A percentile compares a stretch with the other conserved stretches of the same genome.
phyloP scores from a whole-genome alignment of 2,329 filamentous ascomycete genomes.

The Monosporascus ibericus region DNA sequence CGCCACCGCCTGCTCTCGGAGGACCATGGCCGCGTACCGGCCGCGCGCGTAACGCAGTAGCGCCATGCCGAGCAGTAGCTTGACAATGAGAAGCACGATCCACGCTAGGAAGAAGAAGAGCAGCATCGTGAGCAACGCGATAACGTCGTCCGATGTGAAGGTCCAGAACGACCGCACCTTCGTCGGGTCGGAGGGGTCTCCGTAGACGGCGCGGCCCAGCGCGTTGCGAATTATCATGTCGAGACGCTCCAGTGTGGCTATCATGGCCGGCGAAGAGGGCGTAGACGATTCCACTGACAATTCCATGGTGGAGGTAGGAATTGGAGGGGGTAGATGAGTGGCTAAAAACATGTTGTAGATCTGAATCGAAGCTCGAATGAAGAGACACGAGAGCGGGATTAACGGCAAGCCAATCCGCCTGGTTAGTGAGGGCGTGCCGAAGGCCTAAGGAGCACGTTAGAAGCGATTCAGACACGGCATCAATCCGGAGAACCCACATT shows the following conservation, averaged over 20 bases:
- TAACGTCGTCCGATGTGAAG: conserved; percentile 65
- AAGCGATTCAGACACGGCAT: background rate
- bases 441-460: conserved; percentile 52
- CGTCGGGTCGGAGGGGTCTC: conserved; percentile 38
- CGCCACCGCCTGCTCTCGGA: conserved; percentile 50
- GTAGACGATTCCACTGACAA: conserved; percentile 57
- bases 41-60: conserved; percentile 73
- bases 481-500: conserved; percentile 52
- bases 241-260: conserved; percentile 71
- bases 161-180: conserved; percentile 39
- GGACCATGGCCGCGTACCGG: conserved; percentile 76
- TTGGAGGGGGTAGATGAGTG: conserved; percentile 71
- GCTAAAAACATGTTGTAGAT: conserved; percentile 98
- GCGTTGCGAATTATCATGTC: conserved; percentile 73
- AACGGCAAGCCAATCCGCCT: conserved; percentile 85
- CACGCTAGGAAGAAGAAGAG: conserved; percentile 82
- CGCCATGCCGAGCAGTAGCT: conserved; percentile 82
- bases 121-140: conserved; percentile 74
- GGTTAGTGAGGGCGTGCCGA: conserved; percentile 83
- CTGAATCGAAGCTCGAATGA: conserved; percentile 89
- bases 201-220: conserved; percentile 68
- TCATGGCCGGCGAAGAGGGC: conserved; percentile 65
- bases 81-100: conserved; percentile 75
- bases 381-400: conserved; percentile 87
- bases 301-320: conserved; percentile 60